Percentiles rank a stretch among this genome's conserved stretches.
These are phyloP conservation scores for Exophiala dermatitidis DNA, from an alignment of 2,329 filamentous ascomycete genomes.

Conservation along the genomic window DNA sequence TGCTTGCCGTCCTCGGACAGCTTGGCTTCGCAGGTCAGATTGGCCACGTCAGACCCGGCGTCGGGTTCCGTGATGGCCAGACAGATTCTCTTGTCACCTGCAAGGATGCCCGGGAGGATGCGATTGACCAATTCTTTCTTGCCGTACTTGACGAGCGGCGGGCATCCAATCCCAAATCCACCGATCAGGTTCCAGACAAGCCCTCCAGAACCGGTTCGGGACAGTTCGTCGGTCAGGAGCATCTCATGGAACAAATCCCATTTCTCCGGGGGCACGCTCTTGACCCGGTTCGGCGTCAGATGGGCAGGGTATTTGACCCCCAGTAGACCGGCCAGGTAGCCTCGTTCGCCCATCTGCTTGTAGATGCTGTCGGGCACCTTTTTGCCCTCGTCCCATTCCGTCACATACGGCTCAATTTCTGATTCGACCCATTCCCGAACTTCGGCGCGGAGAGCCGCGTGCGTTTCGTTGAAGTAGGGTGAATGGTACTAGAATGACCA, in stretches of 20 bases:
- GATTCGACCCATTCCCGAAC: slow-evolving; percentile 85
- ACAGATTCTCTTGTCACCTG: slow-evolving; percentile 94
- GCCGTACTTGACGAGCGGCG: slow-evolving; percentile 86
- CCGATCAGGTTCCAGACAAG: slow-evolving; percentile 96
- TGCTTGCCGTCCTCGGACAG: slow-evolving; percentile 92
- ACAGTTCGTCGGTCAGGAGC: slow-evolving; percentile 89
- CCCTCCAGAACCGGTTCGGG: slow-evolving; percentile 78
- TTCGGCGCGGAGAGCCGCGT: slow-evolving; percentile 84
- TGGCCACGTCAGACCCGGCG: slow-evolving; percentile 90
- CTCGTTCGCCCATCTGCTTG: slow-evolving; percentile 87
- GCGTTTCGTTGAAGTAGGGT: slow-evolving; percentile 91
- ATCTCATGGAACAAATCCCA: slow-evolving; percentile 99
- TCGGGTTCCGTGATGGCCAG: slow-evolving; percentile 95
- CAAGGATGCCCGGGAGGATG: slow-evolving; percentile 79
- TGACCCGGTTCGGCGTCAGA: slow-evolving; percentile 63
- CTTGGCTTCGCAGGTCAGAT: slow-evolving; percentile 91
- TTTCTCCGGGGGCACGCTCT: slow-evolving; percentile 73
- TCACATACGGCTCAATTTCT: slow-evolving; percentile 83
- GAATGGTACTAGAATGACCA: slow-evolving; percentile 66
- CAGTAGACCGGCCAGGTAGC: slow-evolving; percentile 84
- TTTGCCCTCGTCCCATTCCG: slow-evolving; percentile 95
- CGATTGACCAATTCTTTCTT: slow-evolving; percentile 76
- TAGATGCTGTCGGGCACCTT: slow-evolving; percentile 82
- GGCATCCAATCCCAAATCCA: slow-evolving; percentile 91
- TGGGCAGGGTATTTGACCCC: slow-evolving; percentile 71